These are phyloP conservation scores for Chlamydomonas sp. DNA, from an alignment of 139 green algal genomes.

Conservation along the genomic window DNA sequence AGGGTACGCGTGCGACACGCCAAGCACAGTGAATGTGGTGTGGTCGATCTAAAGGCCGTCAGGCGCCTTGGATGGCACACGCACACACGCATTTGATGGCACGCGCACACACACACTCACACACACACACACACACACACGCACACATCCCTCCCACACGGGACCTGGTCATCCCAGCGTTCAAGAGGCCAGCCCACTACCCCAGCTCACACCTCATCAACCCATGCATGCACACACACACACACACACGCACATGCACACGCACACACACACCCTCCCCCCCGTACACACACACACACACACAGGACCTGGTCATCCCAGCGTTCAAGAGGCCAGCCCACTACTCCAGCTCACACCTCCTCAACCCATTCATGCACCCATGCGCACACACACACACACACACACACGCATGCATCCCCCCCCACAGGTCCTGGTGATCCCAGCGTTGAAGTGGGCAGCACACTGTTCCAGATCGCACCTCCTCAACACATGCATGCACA, in stretches of 20 bases:
- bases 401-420: not conserved
- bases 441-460: too few species aligned
- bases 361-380: not conserved
- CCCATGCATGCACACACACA: not conserved
- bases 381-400: not conserved
- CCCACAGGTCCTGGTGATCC: too few species aligned
- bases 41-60: too few species aligned
- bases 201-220: too few species aligned
- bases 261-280: not conserved
- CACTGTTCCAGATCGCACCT: too few species aligned
- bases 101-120: not conserved
- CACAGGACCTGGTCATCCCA: slow-evolving; percentile 49
- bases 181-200: too few species aligned
- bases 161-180: not conserved
- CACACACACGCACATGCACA: not conserved
- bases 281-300: not conserved
- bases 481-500: too few species aligned
- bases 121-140: slow-evolving; percentile 2
- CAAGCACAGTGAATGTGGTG: too few species aligned
- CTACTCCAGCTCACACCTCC: slow-evolving; percentile 15
- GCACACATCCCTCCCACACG: not conserved
- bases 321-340: slow-evolving; percentile 28
- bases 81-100: too few species aligned
- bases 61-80: too few species aligned
- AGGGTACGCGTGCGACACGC: slow-evolving; percentile 11